Evolutionary conservation across 495 filamentous ascomycete species (phyloP).

Genomic region (Penicillium goetzii): DNA sequence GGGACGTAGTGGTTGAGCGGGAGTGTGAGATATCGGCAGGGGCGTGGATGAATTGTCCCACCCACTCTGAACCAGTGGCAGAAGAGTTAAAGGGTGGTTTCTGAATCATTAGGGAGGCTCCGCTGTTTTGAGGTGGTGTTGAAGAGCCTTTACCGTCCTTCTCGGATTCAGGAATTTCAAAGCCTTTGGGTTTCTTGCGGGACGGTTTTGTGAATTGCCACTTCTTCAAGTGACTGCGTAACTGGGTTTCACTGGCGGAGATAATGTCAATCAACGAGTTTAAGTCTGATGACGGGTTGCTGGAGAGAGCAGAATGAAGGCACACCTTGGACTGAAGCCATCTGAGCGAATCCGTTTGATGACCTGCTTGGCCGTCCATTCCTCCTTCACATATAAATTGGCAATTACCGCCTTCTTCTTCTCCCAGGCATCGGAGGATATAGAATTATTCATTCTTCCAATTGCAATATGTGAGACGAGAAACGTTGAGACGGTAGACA

Average conservation of each 20-base stretch:
- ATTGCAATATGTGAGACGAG: not conserved
- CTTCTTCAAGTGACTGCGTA: conserved; percentile 53
- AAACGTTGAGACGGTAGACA: not conserved
- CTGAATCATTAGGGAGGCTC: conserved; percentile 11
- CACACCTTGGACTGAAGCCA: conserved; percentile 54
- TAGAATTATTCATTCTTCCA: conserved; percentile 49
- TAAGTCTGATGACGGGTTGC: not conserved
- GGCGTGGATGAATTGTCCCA: conserved; percentile 22
- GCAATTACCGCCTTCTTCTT: conserved; percentile 53
- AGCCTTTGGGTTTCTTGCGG: conserved; percentile 44
- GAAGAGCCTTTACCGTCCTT: conserved; percentile 35
- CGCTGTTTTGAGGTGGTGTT: conserved; percentile 26
- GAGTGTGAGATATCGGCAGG: conserved; percentile 22
- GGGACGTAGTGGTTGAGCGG: conserved; percentile 33
- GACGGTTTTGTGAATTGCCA: conserved; percentile 55
- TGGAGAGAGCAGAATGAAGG: not conserved
- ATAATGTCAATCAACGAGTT: not conserved
- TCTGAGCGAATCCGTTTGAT: conserved; percentile 53
- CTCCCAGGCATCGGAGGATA: conserved; percentile 54
- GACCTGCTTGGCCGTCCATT: conserved; percentile 55
- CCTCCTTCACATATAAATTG: conserved; percentile 52
- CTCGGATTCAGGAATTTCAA: conserved; percentile 30
- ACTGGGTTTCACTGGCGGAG: conserved; percentile 46
- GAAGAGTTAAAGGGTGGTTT: conserved; percentile 13
- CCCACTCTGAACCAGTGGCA: conserved; percentile 17